Evolutionary conservation across 2,329 filamentous ascomycete genomes (phyloP), one percentile per base, ranked within the genome.

Genomic region (Xylariales sp.): DNA sequence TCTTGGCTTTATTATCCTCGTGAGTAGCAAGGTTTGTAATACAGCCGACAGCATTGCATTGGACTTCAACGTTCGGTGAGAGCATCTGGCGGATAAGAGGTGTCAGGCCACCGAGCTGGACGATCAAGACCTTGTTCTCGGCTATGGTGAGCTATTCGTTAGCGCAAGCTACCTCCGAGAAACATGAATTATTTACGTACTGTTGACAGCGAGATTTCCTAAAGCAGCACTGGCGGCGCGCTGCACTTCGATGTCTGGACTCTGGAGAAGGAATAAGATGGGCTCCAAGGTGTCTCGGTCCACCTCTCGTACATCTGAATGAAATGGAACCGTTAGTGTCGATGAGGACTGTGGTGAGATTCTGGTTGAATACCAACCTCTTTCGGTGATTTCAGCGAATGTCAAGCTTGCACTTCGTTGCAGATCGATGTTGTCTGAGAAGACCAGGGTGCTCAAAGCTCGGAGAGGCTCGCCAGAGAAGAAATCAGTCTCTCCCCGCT

Each of bases 1-100:
- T 98, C 69, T 95, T 96, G 41, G 93, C 90, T 69, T 98, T 98
- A 70, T 98, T 98, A 53, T 97, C 93, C 67, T 98, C 93, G 57
- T 98, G 93, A 3, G 93, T 98, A 38, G 93, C 93, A 40, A 98
- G 69, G 59, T 98, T 98, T 31, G 93, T 98, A 62, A 98, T 98
- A 69, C 93, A 98, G 36, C 93, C 93, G 44, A 98, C 93, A 29
- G 93, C 93, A 63, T 98, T 98, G 72, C 93, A 98, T 66, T 98
- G 93, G 18, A 98, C 93, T 62, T 98, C 93, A 51, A 98, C 93
- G 54, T 98, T 98, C 32, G 85, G 79, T 40, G 91, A 97, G 67
- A 94, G 88, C 93, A 98, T 98, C 66, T 98, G 93, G 49, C 88
- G 85, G 65, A 97, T 98, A 43, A 98, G 76, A 37, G 93, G 91